Base-by-base conservation (phyloP, 371 early-diverging fungal species). In the Saksenaea oblongispora region DNA sequence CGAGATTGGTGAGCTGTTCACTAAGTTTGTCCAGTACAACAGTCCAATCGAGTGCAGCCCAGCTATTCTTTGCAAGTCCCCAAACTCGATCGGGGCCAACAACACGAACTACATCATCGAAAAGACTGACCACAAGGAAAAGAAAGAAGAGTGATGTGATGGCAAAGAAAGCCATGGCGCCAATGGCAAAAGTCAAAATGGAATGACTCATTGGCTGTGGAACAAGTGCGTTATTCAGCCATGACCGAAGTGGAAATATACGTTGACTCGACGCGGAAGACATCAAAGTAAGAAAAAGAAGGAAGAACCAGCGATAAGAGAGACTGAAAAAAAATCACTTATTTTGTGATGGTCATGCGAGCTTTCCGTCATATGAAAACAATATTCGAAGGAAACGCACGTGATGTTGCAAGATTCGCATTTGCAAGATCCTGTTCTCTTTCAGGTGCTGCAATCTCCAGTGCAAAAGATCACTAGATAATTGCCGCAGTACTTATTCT, bases 1-100 rank as follows among this genome's bases (percentile, higher is more conserved):
- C 72, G 36, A 77, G 63, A 39, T 65, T 59, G 0, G 73, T 68
- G 11, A 77, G 66, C 15, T 70, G 72, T 18, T 66, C 37, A 56
- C 72, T 70, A 13, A 71, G 27, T 14, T 58, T 53, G 27, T 62
- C 67, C 0, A 72, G 31, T 13, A 67, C 27, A 0, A 39, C 53
- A 8, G 73, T 62, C 74, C 74, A 77, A 53, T 77, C 69, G 15
- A 74, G 35, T 15, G 26, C 27, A 5, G 66, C 34, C 42, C 61
- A 63, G 7, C 47, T 39, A 3, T 34, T 39, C 18, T 65, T 58
- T 5, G 66, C 57, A 11, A 62, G 37, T 0, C 53, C 28, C 64
- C 71, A 69, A 7, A 76, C 39, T 1, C 77, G 59, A 0, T 54
- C 56, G 7, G 78, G 78, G 15, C 70, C 64, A 5, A 71, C 35